Base-by-base conservation (phyloP, 2,329 filamentous ascomycete genomes). In the Lasiodiplodia theobromae region DNA sequence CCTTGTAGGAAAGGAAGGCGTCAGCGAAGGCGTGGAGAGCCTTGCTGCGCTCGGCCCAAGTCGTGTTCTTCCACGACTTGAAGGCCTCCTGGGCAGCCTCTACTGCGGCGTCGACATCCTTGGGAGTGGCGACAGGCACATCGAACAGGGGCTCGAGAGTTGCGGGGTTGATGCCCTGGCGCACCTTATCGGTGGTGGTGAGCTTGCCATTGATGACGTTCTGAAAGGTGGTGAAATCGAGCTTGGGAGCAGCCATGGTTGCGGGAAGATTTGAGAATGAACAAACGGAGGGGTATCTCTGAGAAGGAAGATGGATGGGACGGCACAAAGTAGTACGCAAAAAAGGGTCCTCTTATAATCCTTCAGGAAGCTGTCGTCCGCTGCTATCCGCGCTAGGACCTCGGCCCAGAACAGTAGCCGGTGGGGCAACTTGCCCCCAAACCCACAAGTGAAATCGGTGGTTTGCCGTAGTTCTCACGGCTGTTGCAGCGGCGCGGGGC, bases 161-260 rank as follows among this genome's bases (percentile, higher is more conserved):
- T 10, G 85, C 81, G 0, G 85, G 85, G 72, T 87, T 84, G 71
- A 86, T 77, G 34, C 80, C 78, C 69, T 82, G 79, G 23, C 82
- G 80, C 14, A 82, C 85, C 54, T 77, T 71, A 3, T 74, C 69
- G 0, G 83, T 84, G 3, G 77, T 72, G 14, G 77, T 75, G 56
- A 82, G 72, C 71, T 84, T 75, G 57, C 83, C 84, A 70, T 85
- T 81, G 70, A 87, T 85, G 68, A 84, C 77, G 75, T 86, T 87
- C 47, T 40, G 38, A 40, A 64, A 68, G 21, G 28, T 64, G 57
- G 67, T 68, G 67, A 68, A 68, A 58, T 68, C 67, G 49, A 68
- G 49, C 51, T 64, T 54, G 40, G 52, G 64, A 14, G 44, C 44
- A 47, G 60, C 60, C 60, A 64, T 64, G 60, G 10, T 25, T 64